phyloP scores from a whole-genome alignment of 2,329 filamentous ascomycete genomes.

The Zymoseptoria passerinii region DNA sequence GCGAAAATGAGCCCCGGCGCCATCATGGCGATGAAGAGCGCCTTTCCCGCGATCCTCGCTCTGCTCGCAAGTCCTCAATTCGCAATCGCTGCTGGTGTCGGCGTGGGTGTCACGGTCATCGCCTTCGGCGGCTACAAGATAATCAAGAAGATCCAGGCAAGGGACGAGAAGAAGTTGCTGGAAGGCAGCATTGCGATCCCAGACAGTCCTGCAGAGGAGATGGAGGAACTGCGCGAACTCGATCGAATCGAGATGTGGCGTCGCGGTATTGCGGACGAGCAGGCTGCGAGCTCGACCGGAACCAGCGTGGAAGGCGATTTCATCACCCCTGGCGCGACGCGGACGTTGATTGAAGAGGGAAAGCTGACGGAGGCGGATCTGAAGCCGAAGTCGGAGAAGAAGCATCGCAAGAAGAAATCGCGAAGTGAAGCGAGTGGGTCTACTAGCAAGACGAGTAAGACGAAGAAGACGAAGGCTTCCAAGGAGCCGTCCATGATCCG shows the following conservation, averaged over 20 bases:
- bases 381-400: slow-evolving; percentile 27
- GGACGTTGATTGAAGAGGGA: slow-evolving; percentile 38
- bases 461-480: slow-evolving; percentile 22
- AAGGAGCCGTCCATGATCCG: slow-evolving; percentile 38
- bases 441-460: slow-evolving; percentile 12
- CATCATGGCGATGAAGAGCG: slow-evolving; percentile 64
- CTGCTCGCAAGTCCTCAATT: slow-evolving; percentile 88
- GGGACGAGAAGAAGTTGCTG: slow-evolving; percentile 9
- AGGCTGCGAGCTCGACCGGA: slow-evolving; percentile 43
- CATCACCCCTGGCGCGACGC: slow-evolving; percentile 50
- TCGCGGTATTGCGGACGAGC: slow-evolving; percentile 53
- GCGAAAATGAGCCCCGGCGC: slow-evolving; percentile 79
- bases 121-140: slow-evolving; percentile 97
- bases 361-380: slow-evolving; percentile 40
- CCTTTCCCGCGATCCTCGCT: slow-evolving; percentile 77
- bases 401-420: slow-evolving; percentile 27
- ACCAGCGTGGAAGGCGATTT: slow-evolving; percentile 60
- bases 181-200: slow-evolving; percentile 7
- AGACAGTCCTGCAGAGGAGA: slow-evolving; percentile 25
- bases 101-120: slow-evolving; percentile 87
- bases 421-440: slow-evolving; percentile 17
- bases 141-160: slow-evolving; percentile 67
- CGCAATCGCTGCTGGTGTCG: slow-evolving; percentile 81
- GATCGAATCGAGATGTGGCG: slow-evolving; percentile 55
- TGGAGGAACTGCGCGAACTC: slow-evolving; percentile 51